Evolutionary conservation across 352 stramenopile species (phyloP), one percentile per base, ranked within the genome.

Genomic region (Globisporangium perplexum): DNA sequence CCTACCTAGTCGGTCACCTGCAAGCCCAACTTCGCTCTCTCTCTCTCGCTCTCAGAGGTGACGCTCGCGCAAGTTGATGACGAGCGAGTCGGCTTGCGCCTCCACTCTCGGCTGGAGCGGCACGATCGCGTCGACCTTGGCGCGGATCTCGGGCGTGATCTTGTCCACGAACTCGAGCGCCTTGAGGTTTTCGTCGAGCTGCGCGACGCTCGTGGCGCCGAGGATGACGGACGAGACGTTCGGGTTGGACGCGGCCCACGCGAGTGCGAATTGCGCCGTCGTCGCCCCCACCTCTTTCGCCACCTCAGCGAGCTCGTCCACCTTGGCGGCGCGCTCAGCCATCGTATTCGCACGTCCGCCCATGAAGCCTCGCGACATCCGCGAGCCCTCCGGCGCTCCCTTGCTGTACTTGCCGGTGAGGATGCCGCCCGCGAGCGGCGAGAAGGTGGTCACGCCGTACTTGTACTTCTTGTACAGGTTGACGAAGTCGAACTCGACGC

Each of bases 111-210:
- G n/a, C n/a, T n/a, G n/a, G 65, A 74, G 82, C 31, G 77, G 63
- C 20, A 76, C 72, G 44, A 90, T 85, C 33, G 67, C 68, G 50
- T 91, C 81, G 47, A 92, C 83, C 55, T 86, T 79, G 5, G 56
- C 66, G 43, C 77, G 73, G 38, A 88, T 53, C 59, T 91, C 69
- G 0, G 79, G 69, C 10, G 80, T 92, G 45, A 92, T 73, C 71
- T 90, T 89, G 59, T 77, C 64, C 17, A 71, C 54, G 20, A 87
- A 80, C 43, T 70, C 66, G 28, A 88, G 47, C 14, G 81, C 74
- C 57, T 82, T 82, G 35, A 91, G 50, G 60, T 92, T 92, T 45
- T 91, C 80, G 26, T 92, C 74, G 4, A 90, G 62, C 50, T 90
- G 80, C 38, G 73, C 55, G 41, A 82, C 67, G 22, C 72, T 43